phyloP scores from a whole-genome alignment of 2,329 filamentous ascomycete genomes.

The Nemania serpens region DNA sequence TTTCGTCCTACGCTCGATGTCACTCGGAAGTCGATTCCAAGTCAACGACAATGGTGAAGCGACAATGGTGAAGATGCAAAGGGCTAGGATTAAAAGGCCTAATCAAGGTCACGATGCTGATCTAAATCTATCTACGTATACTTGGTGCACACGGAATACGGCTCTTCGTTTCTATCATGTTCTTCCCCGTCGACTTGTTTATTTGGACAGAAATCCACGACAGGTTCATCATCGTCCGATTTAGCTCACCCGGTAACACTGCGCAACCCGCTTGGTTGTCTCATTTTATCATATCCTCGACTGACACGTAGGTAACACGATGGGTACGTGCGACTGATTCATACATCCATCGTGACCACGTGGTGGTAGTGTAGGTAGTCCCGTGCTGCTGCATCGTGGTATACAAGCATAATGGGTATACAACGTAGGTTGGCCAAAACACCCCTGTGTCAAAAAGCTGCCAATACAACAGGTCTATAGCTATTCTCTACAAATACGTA shows the following conservation, averaged over 20 bases:
- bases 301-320: not conserved
- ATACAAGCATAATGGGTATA: too few species aligned
- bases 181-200: not conserved
- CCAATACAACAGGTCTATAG: too few species aligned
- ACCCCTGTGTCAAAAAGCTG: too few species aligned
- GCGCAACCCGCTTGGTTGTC: not conserved
- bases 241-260: not conserved
- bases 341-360: conserved; percentile 7
- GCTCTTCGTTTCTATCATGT: not conserved
- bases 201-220: not conserved
- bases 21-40: not conserved
- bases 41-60: too few species aligned
- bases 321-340: not conserved
- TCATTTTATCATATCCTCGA: too few species aligned
- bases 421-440: too few species aligned
- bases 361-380: conserved; percentile 1
- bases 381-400: too few species aligned
- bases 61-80: not conserved
- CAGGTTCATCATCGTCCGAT: not conserved
- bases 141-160: too few species aligned
- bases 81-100: too few species aligned
- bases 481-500: not conserved
- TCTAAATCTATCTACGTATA: too few species aligned
- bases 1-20: not conserved
- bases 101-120: too few species aligned